These are phyloP conservation scores for Dactylellina haptotyla DNA, from an alignment of 2,329 filamentous ascomycete genomes.

Conservation along the genomic window DNA sequence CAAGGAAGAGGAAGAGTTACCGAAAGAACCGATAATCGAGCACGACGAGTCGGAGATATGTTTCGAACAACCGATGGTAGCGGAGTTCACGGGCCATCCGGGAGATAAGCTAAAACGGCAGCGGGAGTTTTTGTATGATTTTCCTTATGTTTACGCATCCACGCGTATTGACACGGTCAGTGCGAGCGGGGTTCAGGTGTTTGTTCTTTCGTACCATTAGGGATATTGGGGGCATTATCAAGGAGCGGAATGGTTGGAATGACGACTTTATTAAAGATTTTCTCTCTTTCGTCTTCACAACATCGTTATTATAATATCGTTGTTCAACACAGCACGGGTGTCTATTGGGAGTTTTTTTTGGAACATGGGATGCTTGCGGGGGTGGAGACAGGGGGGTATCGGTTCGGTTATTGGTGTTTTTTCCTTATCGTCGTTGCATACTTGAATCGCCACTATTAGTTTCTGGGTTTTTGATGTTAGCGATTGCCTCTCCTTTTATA, in stretches of 20 bases:
- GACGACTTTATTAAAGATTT: not conserved
- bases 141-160: conserved; percentile 51
- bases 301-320: too few species aligned
- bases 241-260: not conserved
- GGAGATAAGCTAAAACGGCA: conserved; percentile 26
- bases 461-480: too few species aligned
- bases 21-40: conserved; percentile 38
- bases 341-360: too few species aligned
- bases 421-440: too few species aligned
- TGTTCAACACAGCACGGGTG: too few species aligned
- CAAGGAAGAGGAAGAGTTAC: conserved; percentile 7
- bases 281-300: too few species aligned
- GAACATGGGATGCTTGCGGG: too few species aligned
- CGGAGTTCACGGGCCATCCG: conserved; percentile 15
- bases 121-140: conserved; percentile 46
- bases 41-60: conserved; percentile 39
- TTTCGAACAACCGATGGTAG: conserved; percentile 19
- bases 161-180: conserved; percentile 14
- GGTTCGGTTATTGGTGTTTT: too few species aligned
- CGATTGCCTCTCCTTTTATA: too few species aligned
- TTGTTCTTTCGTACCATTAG: conserved; percentile 51
- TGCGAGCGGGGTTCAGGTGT: conserved; percentile 14
- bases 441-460: too few species aligned
- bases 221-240: conserved; percentile 19
- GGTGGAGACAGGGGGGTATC: too few species aligned